Evolutionary conservation across 2,329 filamentous ascomycete genomes (phyloP), one percentile per base, ranked within the genome.

Genomic region (Neurospora sp.): DNA sequence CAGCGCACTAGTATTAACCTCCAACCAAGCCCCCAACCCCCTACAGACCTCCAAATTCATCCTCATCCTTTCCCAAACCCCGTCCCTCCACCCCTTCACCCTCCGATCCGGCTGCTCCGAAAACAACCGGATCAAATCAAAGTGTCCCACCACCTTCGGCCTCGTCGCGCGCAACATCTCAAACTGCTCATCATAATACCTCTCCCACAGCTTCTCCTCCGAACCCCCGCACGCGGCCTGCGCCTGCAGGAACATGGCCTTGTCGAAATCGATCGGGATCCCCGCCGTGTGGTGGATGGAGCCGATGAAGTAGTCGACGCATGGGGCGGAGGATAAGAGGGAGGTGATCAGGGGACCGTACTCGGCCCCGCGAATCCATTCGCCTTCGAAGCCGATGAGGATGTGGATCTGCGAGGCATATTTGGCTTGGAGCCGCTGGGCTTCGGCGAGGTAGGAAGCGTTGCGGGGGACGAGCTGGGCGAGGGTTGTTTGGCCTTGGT

Each of bases 271-370:
- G 77, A 99, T 97, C 6, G 96, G 94, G 62, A 95, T 84, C 17
- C 89, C 89, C 77, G 92, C 88, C 8, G 94, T 91, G 80, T 99
- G 96, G 81, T 99, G 96, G 67, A 98, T 86, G 1, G 92, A 96
- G 70, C 96, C 96, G 77, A 99, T 86, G 82, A 97, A 97, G 81
- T 96, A 92, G 81, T 98, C 95, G 72, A 97, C 86, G 10, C 82
- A 80, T 46, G 92, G 86, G 72, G 87, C 84, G 6, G 83, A 77
- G 28, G 90, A 82, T 17, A 62, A 3, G 3, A 92, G 85, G 11
- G 79, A 75, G 40, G 82, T 77, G 70, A 97, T 89, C 66, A 91
- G 81, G 2, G 82, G 72, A 0, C 79, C 80, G 75, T 89, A 88
- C 28, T 62, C 52, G 3, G 83, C 85, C 0, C 90, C 85, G 6